Evolutionary conservation across 2,329 filamentous ascomycete species (phyloP).

Genomic region (Ophiosphaerella narmari): DNA sequence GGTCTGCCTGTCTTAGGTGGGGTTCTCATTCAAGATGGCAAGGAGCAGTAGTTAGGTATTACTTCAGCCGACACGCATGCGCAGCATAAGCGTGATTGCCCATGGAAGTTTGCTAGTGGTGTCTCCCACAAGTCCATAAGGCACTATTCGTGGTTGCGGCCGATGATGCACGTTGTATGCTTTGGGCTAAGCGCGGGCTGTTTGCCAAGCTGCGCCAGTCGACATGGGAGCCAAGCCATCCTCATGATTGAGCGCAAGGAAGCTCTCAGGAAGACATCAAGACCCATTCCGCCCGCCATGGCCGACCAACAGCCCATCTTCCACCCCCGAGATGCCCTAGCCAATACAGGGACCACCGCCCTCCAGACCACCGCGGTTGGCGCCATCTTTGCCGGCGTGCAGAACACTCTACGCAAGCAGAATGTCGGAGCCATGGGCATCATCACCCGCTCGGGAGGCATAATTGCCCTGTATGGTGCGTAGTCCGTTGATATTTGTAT

Average conservation of each 20-base stretch:
- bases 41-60: background rate
- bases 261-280: slow-evolving; percentile 28
- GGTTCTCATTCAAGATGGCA: background rate
- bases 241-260: slow-evolving; percentile 13
- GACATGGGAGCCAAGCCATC: slow-evolving; percentile 11
- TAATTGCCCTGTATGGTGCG: slow-evolving; percentile 71
- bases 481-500: background rate
- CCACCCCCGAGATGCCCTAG: slow-evolving; percentile 76
- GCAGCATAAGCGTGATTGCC: no score
- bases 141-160: background rate
- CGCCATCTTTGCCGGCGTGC: slow-evolving; percentile 74
- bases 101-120: no score
- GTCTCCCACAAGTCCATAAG: no score
- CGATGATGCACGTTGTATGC: slow-evolving; percentile 12
- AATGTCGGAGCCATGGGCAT: slow-evolving; percentile 83
- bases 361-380: slow-evolving; percentile 70
- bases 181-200: slow-evolving; percentile 9
- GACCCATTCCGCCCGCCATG: slow-evolving; percentile 42
- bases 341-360: slow-evolving; percentile 66
- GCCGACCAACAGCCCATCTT: slow-evolving; percentile 53
- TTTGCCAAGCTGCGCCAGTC: slow-evolving; percentile 7
- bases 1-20: background rate
- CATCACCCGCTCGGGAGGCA: slow-evolving; percentile 77
- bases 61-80: no score
- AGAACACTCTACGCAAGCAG: slow-evolving; percentile 82